Base-by-base conservation (phyloP, 768 basidiomycete genomes). In the Pseudohyphozyma bogoriensis region DNA sequence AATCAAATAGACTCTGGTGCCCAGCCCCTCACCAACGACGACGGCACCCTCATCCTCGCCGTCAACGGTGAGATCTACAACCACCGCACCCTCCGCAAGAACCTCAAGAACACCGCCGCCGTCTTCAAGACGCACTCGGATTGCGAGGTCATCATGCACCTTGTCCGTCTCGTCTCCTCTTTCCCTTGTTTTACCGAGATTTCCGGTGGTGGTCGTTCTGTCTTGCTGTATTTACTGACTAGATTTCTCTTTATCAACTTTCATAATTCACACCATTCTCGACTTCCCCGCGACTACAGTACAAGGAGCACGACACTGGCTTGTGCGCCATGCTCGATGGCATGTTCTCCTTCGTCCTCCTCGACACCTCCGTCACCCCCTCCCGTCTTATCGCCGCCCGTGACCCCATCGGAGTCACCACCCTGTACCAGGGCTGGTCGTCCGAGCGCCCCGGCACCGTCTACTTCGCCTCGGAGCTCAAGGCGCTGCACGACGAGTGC, bases 31-130 rank as follows among this genome's bases (percentile, higher is more conserved):
- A 74, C 85, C 58, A 90, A 86, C 75, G 82, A 87, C 28, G 89
- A 96, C 66, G 86, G 84, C 55, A 87, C 85, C 68, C 70, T 84
- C 64, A 81, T 85, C 66, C 85, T 99, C 56, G 82, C 87, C 59
- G 95, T 99, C 72, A 99, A 99, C 75, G 95, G 95, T 54, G 95
- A 99, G 76, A 97, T 99, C 70, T 99, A 99, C 80, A 99, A 97
- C 79, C 89, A 97, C 72, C 75, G 87, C 57, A 79, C 84, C 22
- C 82, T 97, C 54, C 82, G 88, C 59, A 80, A 83, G 53, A 76
- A 74, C 29, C 75, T 90, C 56, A 83, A 81, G 39, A 59, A 71
- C 61, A 72, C 81, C 46, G 79, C 77, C 58, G 81, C 83, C 66
- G 83, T 82, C 59, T 93, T 97, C 80, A 95, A 89, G 79, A 97